Base-by-base conservation (phyloP, 2,329 filamentous ascomycete genomes). In the Penicillium sp. region DNA sequence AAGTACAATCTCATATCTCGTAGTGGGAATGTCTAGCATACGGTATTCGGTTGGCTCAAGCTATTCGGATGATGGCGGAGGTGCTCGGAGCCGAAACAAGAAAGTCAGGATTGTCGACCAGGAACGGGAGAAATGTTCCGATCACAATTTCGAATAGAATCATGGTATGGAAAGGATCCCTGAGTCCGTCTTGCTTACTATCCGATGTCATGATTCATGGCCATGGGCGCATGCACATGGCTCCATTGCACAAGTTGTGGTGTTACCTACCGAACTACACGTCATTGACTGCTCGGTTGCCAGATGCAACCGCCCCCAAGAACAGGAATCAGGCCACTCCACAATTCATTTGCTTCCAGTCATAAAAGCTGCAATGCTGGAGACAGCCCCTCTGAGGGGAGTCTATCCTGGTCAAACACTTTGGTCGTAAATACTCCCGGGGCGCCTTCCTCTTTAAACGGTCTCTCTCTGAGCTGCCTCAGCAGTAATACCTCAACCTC, bases 271-370 rank as follows among this genome's bases (percentile, higher is more conserved):
- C 30, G 28, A 48, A 48, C 57, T 57, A 59, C 52, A 63, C 61
- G 61, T 64, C 61, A 64, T 64, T 61, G 61, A 64, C 56, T 48
- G 25, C 45, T 28, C 45, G 5, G 38, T 22, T 16, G 8, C 49
- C 28, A 19, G 11, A 46, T 58, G 30, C 28, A 40, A 52, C 51
- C 48, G 16, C 14, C 28, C 26, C 33, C 48, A 25, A n/a, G 14
- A 26, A 33, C 55, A 43, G 22, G 38, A 14, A 38, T 58, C 49
- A 53, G 56, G 19, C 49, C 48, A 58, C 56, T 33, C 55, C 55
- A 11, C 51, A n/a, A 13, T 33, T 22, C 11, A 6, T 48, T 22
- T 30, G 45, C 14, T 48, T 30, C 26, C 45, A 6, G 30, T 19
- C n/a, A 26, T 35, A 51, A 51, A 35, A n/a, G 30, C 42, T n/a